Evolutionary conservation across 2,329 filamentous ascomycete genomes (phyloP).

Genomic region (Cladosporium cucumerinum): DNA sequence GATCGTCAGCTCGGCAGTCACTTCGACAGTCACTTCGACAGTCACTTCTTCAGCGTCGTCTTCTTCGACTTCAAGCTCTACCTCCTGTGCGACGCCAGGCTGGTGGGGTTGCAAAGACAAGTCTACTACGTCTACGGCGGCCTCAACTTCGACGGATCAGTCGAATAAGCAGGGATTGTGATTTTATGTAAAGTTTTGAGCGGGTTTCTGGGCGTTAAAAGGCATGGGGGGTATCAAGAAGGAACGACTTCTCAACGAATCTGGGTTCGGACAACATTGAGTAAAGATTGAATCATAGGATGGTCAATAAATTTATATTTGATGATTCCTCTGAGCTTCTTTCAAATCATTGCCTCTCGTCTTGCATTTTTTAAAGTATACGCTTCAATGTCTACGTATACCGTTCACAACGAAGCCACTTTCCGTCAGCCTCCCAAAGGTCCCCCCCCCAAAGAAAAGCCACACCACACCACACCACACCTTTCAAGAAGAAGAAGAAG

Average conservation of each 20-base stretch:
- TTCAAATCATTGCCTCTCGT: background rate
- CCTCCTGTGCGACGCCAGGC: constrained; percentile 59
- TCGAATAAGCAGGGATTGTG: background rate
- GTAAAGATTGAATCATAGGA: background rate
- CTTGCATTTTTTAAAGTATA: background rate
- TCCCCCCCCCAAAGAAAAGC: too few species aligned
- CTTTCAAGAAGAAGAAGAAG: background rate
- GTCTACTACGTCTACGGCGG: constrained; percentile 34
- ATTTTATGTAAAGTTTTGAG: background rate
- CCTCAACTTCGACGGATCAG: background rate
- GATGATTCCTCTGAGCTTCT: background rate
- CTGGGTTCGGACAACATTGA: background rate
- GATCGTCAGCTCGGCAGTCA: background rate
- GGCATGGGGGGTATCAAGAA: background rate
- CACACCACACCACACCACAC: too few species aligned
- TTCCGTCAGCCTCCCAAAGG: background rate
- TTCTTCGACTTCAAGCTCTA: constrained; percentile 26
- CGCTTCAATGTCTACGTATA: background rate
- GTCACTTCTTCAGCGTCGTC: background rate
- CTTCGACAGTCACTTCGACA: background rate
- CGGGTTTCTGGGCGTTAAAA: background rate
- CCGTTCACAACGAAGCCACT: background rate
- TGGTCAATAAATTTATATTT: background rate
- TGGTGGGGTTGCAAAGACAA: constrained; percentile 65
- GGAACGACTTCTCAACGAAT: background rate